Percentiles rank a stretch among this genome's conserved stretches.
Conservation (phyloP, 805 yeast species). For the Yarrowia sp. region DNA sequence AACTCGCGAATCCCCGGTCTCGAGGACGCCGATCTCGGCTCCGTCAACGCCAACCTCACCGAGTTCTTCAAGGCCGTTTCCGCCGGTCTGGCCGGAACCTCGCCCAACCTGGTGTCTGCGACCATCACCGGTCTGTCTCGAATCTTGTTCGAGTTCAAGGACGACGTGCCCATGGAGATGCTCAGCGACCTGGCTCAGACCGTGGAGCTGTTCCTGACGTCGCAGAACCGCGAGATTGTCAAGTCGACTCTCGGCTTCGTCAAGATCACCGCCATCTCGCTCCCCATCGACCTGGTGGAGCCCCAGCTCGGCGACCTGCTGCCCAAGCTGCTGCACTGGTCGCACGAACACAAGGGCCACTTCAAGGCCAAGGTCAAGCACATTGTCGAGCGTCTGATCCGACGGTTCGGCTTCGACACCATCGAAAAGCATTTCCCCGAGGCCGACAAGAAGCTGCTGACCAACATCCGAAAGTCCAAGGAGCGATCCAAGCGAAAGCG, state of each 20-base stretch:
- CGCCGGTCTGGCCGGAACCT: conserved; percentile 93
- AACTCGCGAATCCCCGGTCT: conserved; percentile 67
- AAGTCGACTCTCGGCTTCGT: conserved; percentile 73
- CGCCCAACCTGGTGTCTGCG: conserved; percentile 97
- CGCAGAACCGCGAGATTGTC: conserved; percentile 89
- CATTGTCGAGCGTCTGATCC: conserved; percentile 82
- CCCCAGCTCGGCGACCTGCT: conserved; percentile 65
- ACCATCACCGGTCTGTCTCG: conserved; percentile 87
- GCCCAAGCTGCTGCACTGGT: conserved; percentile 79
- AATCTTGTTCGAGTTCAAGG: conserved; percentile 79
- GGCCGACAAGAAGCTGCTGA: conserved; percentile 76
- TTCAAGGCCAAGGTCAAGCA: conserved; percentile 92
- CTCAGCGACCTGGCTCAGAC: conserved; percentile 78
- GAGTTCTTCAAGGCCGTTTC: conserved; percentile 90
- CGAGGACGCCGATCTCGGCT: conserved; percentile 56
- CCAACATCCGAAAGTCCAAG: conserved; percentile 80
- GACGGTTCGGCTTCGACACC: conserved; percentile 87
- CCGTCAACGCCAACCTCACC: conserved; percentile 62
- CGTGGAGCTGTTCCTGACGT: conserved; percentile 84
- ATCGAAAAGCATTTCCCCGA: conserved; percentile 85
- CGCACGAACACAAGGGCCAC: conserved; percentile 93
- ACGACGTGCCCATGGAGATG: conserved; percentile 55
- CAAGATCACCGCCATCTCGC: conserved; percentile 79
- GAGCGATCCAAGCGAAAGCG: conserved; percentile 80
- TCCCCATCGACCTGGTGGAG: conserved; percentile 74